Evolutionary conservation across 306 rosid species (phyloP), one percentile per base, ranked within the genome.

Genomic region (Benincasa hispida): DNA sequence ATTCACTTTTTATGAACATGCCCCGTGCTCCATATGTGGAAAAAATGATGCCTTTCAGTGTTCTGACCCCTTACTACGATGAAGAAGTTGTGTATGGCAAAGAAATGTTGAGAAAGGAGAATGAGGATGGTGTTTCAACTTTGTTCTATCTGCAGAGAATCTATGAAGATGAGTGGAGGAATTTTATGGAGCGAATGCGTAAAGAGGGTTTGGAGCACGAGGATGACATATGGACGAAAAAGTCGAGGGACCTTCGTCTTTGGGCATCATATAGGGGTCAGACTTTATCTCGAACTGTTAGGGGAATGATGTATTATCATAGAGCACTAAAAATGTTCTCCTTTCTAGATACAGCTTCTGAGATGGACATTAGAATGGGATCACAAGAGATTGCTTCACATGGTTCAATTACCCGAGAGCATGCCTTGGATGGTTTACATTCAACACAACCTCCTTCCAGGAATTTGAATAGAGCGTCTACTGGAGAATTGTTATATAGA

Each of bases 191-290:
- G 84, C 82, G 98, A 78, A 93, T 93, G 98, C 79, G 8, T 13
- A 84, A 96, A 79, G 91, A 88, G 41, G 97, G 98, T 35, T 13
- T 87, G 89, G 75, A 84, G 83, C 83, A 88, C 35, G 98, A 91
- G 3, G 81, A 85, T 15, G 97, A 89, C 72, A 68, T 91, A 54
- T 93, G 88, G 89, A 47, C 68, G 2, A 81, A 74, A 59, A 91
- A 90, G 76, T 54, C 79, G 13, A 84, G 82, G 81, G 93, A 93
- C 37, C 90, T 91, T 69, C 96, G 98, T 47, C 84, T 87, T 79
- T 93, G 98, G 98, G 97, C 88, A 19, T 93, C 98, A 6, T 85
- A 86, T 72, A 88, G 98, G 84, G 98, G 98, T 68, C 98, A 93
- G 87, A 93, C 98, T 35, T 77, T 93, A 79, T 89, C 96, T 39